phyloP scores from a whole-genome alignment of 805 yeast genomes.

The Wickerhamiella shivajii region DNA sequence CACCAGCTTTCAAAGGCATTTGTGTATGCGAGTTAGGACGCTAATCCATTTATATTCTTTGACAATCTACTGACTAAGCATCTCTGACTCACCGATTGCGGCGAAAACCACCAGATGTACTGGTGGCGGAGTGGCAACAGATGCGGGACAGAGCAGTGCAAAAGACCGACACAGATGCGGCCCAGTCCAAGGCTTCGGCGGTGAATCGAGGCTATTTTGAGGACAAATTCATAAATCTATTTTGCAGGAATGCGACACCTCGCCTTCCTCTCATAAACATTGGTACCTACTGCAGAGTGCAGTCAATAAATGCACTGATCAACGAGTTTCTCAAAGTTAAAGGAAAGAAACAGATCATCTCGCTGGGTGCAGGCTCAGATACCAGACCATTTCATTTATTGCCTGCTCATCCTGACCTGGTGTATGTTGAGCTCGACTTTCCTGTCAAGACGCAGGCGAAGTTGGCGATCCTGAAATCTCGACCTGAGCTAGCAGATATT shows the following conservation, averaged over 20 bases:
- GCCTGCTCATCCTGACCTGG: conserved; percentile 22
- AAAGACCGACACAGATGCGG: conserved; percentile 48
- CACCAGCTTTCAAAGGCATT: conserved; percentile 48
- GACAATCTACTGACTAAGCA: no score
- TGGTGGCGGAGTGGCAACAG: no score
- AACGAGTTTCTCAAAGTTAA: conserved; percentile 24
- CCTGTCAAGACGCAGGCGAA: conserved; percentile 39
- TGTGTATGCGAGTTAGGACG: no score
- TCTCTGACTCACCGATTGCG: no score
- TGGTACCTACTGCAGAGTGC: conserved; percentile 42
- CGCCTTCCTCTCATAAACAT: conserved; percentile 48
- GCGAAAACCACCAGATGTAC: no score
- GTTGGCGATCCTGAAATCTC: conserved; percentile 31
- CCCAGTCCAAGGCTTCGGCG: conserved; percentile 37
- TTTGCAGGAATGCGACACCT: conserved; percentile 15
- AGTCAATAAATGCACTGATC: conserved; percentile 31
- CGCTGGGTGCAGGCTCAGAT: conserved; percentile 74
- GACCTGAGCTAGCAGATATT: conserved; percentile 21
- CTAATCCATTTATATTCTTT: no score
- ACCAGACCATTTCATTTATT: conserved; percentile 46
- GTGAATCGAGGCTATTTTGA: conserved; percentile 30
- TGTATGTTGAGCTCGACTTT: conserved; percentile 53
- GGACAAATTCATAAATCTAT: conserved; percentile 27
- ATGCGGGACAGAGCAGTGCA: conserved; percentile 32
- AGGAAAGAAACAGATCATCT: conserved; percentile 34